Percentiles rank a stretch among this genome's conserved stretches.
phyloP scores from a whole-genome alignment of 805 yeast species.

The Komagataella ulmi region DNA sequence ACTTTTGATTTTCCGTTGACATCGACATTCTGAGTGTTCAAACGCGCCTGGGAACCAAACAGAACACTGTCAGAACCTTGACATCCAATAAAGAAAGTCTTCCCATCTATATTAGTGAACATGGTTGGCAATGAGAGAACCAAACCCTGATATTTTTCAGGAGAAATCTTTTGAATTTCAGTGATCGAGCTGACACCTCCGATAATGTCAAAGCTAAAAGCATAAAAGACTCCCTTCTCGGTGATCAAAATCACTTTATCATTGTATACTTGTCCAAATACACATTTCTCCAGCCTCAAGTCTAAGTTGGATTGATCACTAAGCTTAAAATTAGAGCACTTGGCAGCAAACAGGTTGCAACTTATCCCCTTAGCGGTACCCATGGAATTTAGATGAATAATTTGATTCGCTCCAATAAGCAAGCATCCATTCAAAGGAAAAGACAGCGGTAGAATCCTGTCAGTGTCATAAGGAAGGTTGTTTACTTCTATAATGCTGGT shows the following conservation, averaged over 20 bases:
- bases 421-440: conserved; percentile 60
- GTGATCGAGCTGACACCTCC: conserved; percentile 21
- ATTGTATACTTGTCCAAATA: conserved; percentile 19
- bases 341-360: conserved; percentile 39
- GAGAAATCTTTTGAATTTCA: conserved; percentile 9
- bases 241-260: conserved; percentile 25
- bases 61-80: conserved; percentile 46
- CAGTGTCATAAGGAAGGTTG: conserved; percentile 64
- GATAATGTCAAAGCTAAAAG: conserved; percentile 17
- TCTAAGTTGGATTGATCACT: conserved; percentile 36
- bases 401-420: conserved; percentile 59
- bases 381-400: conserved; percentile 68
- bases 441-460: conserved; percentile 46
- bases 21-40: conserved; percentile 3
- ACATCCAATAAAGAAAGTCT: conserved; percentile 44
- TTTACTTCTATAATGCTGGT: conserved; percentile 56
- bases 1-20: conserved; percentile 11
- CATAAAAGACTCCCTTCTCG: conserved; percentile 28
- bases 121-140: conserved; percentile 22
- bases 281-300: conserved; percentile 41
- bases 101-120: conserved; percentile 23
- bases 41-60: conserved; percentile 23
- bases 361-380: conserved; percentile 55
- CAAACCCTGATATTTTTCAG: conserved; percentile 10
- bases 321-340: conserved; percentile 24